Evolutionary conservation across 495 filamentous ascomycete genomes (phyloP).

Genomic region (Aspergillus carlsbadensis): DNA sequence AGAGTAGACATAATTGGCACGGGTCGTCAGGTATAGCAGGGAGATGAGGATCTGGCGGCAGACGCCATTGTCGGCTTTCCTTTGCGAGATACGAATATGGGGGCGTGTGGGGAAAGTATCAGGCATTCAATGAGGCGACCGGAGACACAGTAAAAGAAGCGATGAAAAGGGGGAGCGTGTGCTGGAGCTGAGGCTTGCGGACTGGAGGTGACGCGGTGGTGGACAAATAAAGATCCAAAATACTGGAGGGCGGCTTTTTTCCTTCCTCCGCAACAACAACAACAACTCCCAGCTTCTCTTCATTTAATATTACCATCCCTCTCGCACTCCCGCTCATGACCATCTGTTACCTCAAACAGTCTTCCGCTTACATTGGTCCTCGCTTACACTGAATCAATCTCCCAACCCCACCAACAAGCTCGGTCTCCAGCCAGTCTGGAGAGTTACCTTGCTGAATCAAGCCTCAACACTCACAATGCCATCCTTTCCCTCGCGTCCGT

Average conservation of each 20-base stretch:
- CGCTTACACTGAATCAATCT: no score
- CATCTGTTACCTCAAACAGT: no score
- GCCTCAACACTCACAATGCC: slow-evolving; percentile 26
- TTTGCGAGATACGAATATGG: background rate
- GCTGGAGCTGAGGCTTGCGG: slow-evolving; percentile 6
- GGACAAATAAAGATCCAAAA: slow-evolving; percentile 13
- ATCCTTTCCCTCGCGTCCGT: slow-evolving; percentile 39
- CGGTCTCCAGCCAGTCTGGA: background rate
- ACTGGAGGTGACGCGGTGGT: slow-evolving; percentile 21
- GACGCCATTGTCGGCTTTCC: slow-evolving; percentile 24
- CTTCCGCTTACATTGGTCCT: no score
- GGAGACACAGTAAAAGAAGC: background rate
- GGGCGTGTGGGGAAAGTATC: no score
- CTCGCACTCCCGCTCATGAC: no score
- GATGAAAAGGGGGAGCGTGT: background rate
- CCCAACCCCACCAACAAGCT: background rate
- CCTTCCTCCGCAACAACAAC: slow-evolving; percentile 16
- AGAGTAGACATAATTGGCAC: slow-evolving; percentile 73
- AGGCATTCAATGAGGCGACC: no score
- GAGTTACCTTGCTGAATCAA: background rate
- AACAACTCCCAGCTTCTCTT: background rate
- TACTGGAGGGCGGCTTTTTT: slow-evolving; percentile 17
- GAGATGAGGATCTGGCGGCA: slow-evolving; percentile 18
- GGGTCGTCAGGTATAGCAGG: slow-evolving; percentile 26
- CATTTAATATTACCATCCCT: background rate